These are phyloP conservation scores for Daedaleopsis sinensis DNA, from an alignment of 768 basidiomycete species.

Conservation along the genomic window DNA sequence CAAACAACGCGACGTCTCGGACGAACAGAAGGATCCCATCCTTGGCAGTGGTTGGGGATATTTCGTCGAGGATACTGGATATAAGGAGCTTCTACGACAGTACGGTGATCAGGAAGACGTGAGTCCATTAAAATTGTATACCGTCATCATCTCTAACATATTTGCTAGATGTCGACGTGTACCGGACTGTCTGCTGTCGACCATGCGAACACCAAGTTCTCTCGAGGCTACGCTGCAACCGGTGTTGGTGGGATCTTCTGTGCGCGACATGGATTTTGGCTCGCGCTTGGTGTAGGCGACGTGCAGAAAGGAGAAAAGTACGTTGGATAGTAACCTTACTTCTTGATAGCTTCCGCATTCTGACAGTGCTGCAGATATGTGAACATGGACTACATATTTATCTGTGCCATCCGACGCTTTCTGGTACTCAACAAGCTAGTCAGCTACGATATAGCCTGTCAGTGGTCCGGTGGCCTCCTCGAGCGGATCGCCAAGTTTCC, in stretches of 20 bases:
- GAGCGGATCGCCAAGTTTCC: constrained; percentile 19
- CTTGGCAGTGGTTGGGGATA: constrained; percentile 28
- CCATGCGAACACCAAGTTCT: constrained; percentile 2
- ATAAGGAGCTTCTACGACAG: constrained; percentile 17
- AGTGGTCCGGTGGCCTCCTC: constrained; percentile 30
- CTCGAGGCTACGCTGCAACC: constrained; percentile 13
- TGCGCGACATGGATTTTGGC: constrained; percentile 26
- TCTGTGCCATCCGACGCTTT: not conserved
- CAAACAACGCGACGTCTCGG: constrained; percentile 21
- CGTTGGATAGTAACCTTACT: too few relatives aligned
- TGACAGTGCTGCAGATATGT: constrained; percentile 7
- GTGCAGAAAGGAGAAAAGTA: constrained; percentile 28
- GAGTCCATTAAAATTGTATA: too few relatives aligned
- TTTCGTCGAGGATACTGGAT: constrained; percentile 28
- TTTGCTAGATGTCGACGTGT: constrained; percentile 1
- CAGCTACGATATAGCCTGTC: constrained; percentile 30
- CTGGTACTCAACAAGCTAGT: not conserved
- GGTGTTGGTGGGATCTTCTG: constrained; percentile 23
- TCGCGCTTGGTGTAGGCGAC: constrained; percentile 25
- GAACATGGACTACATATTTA: constrained; percentile 29
- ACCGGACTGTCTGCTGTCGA: constrained; percentile 2
- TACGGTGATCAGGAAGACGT: constrained; percentile 27
- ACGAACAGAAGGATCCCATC: constrained; percentile 1
- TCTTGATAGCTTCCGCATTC: constrained; percentile 8
- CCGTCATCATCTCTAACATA: too few relatives aligned